Evolutionary conservation across 2,329 filamentous ascomycete species (phyloP).

Genomic region (Coniochaeta sp.): DNA sequence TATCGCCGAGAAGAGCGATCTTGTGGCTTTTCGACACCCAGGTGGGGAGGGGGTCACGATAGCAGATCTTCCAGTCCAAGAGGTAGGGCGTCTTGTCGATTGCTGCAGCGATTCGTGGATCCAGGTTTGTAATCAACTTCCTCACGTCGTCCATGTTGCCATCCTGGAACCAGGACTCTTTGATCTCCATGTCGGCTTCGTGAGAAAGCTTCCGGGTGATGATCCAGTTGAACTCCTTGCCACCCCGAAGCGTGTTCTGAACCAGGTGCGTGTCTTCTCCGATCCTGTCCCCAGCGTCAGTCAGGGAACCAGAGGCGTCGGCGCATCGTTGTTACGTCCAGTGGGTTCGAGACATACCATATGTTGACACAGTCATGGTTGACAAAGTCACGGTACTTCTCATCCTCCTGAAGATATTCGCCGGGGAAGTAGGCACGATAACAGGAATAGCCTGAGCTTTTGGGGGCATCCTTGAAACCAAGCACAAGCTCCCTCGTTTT

Average conservation of each 20-base stretch:
- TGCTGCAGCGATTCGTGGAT: conserved; percentile 37
- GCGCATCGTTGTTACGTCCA: background rate
- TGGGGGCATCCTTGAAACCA: conserved; percentile 43
- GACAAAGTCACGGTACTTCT: conserved; percentile 30
- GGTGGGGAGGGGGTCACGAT: conserved; percentile 41
- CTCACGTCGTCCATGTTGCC: conserved; percentile 38
- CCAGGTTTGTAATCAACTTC: conserved; percentile 26
- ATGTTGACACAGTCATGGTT: conserved; percentile 37
- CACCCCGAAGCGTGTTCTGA: conserved; percentile 34
- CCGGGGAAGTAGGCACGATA: conserved; percentile 40
- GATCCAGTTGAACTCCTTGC: conserved; percentile 39
- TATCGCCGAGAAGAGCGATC: conserved; percentile 45
- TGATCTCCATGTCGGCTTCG: conserved; percentile 35
- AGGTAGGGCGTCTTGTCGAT: conserved; percentile 35
- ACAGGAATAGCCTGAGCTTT: conserved; percentile 46
- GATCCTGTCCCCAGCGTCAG: conserved; percentile 18
- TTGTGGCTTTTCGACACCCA: conserved; percentile 44
- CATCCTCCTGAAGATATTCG: conserved; percentile 24
- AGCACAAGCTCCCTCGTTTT: conserved; percentile 43
- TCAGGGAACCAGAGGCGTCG: too few relatives aligned
- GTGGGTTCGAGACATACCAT: conserved; percentile 17
- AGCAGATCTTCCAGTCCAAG: conserved; percentile 49
- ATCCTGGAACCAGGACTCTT: conserved; percentile 40
- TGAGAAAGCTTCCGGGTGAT: conserved; percentile 33
- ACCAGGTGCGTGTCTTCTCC: conserved; percentile 34